Percentiles rank a stretch among this genome's conserved stretches.
Evolutionary conservation across 148 eudicot species (phyloP).

Genomic region (Polygonum aviculare): DNA sequence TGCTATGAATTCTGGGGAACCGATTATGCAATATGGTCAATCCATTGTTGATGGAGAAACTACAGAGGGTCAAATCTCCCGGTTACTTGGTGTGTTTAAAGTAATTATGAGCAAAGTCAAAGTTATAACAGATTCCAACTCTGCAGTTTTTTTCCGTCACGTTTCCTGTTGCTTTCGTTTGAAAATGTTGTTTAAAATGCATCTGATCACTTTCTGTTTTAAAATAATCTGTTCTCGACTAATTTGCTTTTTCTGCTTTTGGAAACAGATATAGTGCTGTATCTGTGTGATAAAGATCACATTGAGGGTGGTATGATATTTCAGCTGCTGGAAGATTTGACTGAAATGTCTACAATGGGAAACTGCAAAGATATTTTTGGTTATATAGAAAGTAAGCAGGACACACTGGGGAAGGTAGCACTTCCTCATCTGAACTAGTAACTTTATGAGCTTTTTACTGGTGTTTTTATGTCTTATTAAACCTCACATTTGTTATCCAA

Average conservation of each 20-base stretch:
- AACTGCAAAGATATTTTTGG: constrained; percentile 93
- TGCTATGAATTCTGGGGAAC: constrained; percentile 71
- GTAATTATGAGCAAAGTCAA: not conserved
- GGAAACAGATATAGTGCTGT: constrained; percentile 69
- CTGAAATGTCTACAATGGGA: constrained; percentile 99
- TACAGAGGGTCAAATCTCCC: constrained; percentile 70
- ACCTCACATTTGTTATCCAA: not conserved
- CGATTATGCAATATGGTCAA: constrained; percentile 77
- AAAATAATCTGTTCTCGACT: not conserved
- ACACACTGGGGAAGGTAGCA: constrained; percentile 84
- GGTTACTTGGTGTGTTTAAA: constrained; percentile 69
- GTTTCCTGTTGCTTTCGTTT: not conserved
- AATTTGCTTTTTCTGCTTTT: constrained; percentile 3
- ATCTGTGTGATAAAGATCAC: constrained; percentile 97
- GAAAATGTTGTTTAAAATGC: not conserved
- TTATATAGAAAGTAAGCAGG: constrained; percentile 97
- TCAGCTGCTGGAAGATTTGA: constrained; percentile 92
- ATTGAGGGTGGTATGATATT: constrained; percentile 98
- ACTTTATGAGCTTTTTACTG: not conserved
- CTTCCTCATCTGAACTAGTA: not conserved
- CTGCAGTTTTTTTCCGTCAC: not conserved
- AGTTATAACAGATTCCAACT: not conserved
- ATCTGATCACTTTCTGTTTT: not conserved
- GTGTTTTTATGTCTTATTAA: not conserved
- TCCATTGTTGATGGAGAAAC: constrained; percentile 65